A percentile compares a stretch with the other conserved stretches of the same genome.
Evolutionary conservation across 2,329 filamentous ascomycete genomes (phyloP).

Genomic region (Diaporthe sp.): DNA sequence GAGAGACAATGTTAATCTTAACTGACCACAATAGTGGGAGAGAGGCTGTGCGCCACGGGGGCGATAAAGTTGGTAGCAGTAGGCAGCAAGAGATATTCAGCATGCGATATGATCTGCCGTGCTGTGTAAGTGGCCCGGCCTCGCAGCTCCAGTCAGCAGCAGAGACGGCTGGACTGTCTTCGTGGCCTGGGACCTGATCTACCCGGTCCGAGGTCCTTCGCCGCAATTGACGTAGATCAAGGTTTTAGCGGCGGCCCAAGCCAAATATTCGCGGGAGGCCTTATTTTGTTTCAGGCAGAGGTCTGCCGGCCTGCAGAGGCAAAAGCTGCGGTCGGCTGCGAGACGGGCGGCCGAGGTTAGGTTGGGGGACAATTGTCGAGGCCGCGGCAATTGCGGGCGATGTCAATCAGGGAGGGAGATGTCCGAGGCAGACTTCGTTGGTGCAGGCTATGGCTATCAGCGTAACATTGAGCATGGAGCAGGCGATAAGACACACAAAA

Average conservation of each 20-base stretch:
- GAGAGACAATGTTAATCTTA: not conserved
- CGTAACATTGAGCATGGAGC: not conserved
- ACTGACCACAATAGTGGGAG: not conserved
- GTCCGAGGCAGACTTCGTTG: not conserved
- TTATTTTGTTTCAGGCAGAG: constrained; percentile 20
- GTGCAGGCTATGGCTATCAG: not conserved
- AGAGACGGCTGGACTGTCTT: not conserved
- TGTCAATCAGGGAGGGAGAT: not conserved
- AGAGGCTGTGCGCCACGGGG: not conserved
- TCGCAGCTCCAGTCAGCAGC: constrained; percentile 8
- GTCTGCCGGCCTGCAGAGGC: constrained; percentile 1
- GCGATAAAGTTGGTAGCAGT: not conserved
- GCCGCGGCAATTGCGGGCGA: not conserved
- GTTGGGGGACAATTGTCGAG: constrained; percentile 6
- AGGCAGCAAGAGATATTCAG: not conserved
- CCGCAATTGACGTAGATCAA: not conserved
- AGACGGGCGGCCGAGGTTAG: constrained; percentile 20
- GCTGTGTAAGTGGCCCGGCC: not conserved
- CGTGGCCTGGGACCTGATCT: not conserved
- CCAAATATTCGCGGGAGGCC: not conserved
- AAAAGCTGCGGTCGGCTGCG: constrained; percentile 5
- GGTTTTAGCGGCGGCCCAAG: not conserved
- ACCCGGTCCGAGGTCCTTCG: constrained; percentile 8
- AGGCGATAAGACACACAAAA: not conserved
- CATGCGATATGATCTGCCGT: not conserved